These are phyloP conservation scores for Wickerhamomyces kurtzmanii DNA, from an alignment of 805 yeast genomes.

Conservation along the genomic window DNA sequence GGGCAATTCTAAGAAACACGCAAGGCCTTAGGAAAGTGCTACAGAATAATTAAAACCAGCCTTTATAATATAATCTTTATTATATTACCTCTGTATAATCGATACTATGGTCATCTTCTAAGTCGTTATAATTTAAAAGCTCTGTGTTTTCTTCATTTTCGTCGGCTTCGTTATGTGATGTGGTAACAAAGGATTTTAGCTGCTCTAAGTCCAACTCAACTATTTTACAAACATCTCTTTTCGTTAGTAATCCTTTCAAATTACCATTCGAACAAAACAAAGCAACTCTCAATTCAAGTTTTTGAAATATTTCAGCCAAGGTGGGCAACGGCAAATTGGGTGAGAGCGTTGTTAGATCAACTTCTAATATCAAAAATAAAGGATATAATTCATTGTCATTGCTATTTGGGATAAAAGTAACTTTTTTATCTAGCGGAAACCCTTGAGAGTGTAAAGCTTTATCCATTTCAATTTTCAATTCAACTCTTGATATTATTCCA, in stretches of 20 bases:
- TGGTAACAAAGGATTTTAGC: too few species aligned
- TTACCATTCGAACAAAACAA: slow-evolving; percentile 8
- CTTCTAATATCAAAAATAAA: slow-evolving; percentile 9
- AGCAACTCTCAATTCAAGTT: slow-evolving; percentile 17
- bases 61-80: too few species aligned
- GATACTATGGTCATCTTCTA: too few species aligned
- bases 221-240: slow-evolving; percentile 11
- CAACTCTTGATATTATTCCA: slow-evolving; percentile 33
- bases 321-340: slow-evolving; percentile 14
- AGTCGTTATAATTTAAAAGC: too few species aligned
- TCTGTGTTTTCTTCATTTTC: not conserved
- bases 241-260: slow-evolving; percentile 12
- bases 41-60: too few species aligned
- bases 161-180: not conserved
- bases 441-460: slow-evolving; percentile 2
- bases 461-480: slow-evolving; percentile 21
- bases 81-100: too few species aligned
- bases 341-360: slow-evolving; percentile 6
- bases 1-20: too few species aligned
- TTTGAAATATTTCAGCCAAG: slow-evolving; percentile 17
- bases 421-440: slow-evolving; percentile 2
- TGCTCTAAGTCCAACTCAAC: slow-evolving; percentile 3
- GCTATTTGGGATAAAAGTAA: slow-evolving; percentile 2
- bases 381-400: not conserved
- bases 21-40: too few species aligned